Evolutionary conservation across 768 basidiomycete species (phyloP).

Genomic region (Leccinum arenicola): DNA sequence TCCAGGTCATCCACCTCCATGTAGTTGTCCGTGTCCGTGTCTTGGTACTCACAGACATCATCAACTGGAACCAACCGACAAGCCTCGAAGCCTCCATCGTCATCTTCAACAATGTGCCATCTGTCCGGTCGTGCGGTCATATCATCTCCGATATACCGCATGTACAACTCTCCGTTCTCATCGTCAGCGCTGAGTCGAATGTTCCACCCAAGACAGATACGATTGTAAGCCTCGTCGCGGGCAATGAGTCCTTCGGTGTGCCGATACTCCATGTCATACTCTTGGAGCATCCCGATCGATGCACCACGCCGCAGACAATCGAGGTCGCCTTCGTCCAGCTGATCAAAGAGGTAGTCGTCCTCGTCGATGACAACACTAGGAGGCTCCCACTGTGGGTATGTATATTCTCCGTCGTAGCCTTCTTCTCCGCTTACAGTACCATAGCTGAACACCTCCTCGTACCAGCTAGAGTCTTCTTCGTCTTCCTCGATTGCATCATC

Average conservation of each 20-base stretch:
- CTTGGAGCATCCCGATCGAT: slow-evolving; percentile 53
- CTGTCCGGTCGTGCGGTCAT: slow-evolving; percentile 44
- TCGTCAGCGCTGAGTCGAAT: slow-evolving; percentile 46
- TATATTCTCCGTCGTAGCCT: slow-evolving; percentile 39
- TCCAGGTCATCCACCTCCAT: slow-evolving; percentile 27
- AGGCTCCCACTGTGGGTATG: slow-evolving; percentile 56
- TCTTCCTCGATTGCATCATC: slow-evolving; percentile 30
- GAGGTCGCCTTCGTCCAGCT: slow-evolving; percentile 34
- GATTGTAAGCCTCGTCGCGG: slow-evolving; percentile 39
- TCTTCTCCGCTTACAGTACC: slow-evolving; percentile 36
- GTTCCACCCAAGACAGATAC: slow-evolving; percentile 69
- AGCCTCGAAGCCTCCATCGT: slow-evolving; percentile 44
- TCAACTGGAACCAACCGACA: slow-evolving; percentile 35
- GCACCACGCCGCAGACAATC: slow-evolving; percentile 58
- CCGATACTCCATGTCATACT: slow-evolving; percentile 52
- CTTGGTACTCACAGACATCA: slow-evolving; percentile 34
- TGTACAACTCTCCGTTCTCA: slow-evolving; percentile 38
- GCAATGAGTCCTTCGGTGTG: slow-evolving; percentile 56
- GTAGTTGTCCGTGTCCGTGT: slow-evolving; percentile 41
- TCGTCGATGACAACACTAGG: slow-evolving; percentile 39
- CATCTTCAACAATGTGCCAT: slow-evolving; percentile 35
- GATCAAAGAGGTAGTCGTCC: slow-evolving; percentile 35
- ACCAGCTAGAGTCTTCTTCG: slow-evolving; percentile 31
- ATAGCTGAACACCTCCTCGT: slow-evolving; percentile 35
- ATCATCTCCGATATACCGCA: slow-evolving; percentile 40